Percentiles rank a stretch among this genome's conserved stretches.
Conservation (phyloP, 306 rosid species). For the Benincasa hispida region DNA sequence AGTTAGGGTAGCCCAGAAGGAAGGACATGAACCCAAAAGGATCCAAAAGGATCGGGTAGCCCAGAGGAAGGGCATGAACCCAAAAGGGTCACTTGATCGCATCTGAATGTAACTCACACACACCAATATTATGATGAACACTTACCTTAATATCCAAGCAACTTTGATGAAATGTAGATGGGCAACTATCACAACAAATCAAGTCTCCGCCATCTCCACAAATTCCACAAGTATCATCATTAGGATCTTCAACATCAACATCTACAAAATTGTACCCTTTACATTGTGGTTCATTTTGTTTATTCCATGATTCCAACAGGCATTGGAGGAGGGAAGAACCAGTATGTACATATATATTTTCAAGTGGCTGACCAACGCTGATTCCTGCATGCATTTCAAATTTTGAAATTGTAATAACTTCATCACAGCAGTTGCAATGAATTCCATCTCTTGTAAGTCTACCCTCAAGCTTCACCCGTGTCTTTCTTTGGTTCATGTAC, state of each 20-base stretch:
- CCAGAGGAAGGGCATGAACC: neutral
- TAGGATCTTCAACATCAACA: conserved; percentile 78
- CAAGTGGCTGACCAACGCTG: conserved; percentile 39
- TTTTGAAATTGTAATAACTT: conserved; percentile 38
- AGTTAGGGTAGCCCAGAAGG: neutral
- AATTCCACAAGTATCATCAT: conserved; percentile 89
- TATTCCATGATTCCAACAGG: conserved; percentile 81
- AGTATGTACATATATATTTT: conserved; percentile 39
- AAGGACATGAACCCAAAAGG: neutral
- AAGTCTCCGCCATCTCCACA: conserved; percentile 98
- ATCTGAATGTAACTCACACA: conserved; percentile 2
- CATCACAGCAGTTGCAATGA: conserved; percentile 63
- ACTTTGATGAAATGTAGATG: conserved; percentile 89
- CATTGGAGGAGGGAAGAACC: conserved; percentile 73
- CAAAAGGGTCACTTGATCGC: neutral
- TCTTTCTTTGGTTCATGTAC: conserved; percentile 30
- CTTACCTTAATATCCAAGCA: conserved; percentile 76
- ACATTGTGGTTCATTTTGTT: conserved; percentile 55
- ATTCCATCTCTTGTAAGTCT: conserved; percentile 68
- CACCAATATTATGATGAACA: neutral
- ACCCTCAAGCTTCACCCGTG: conserved; percentile 38
- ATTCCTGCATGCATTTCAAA: conserved; percentile 70
- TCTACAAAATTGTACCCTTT: conserved; percentile 51
- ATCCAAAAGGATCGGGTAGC: neutral
- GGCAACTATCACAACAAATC: conserved; percentile 93